Percentiles rank a stretch among this genome's conserved stretches.
Evolutionary conservation across 108 stramenopile genomes (phyloP).

Genomic region (Skeletonema costatum): DNA sequence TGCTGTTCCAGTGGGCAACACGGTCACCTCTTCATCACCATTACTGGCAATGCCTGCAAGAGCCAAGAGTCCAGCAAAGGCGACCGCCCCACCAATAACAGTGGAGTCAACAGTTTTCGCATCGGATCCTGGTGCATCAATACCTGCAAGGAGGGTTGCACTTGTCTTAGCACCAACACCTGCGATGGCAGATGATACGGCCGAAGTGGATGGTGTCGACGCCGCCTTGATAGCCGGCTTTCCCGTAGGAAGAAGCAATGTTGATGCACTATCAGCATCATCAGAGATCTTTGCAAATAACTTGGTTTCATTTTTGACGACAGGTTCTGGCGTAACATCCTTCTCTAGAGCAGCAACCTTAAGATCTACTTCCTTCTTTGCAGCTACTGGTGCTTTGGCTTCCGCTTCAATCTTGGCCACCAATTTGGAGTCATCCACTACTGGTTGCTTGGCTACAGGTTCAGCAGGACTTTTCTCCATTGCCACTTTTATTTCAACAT

Average conservation of each 20-base stretch:
- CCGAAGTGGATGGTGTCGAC: not conserved
- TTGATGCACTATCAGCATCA: not conserved
- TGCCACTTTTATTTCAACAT: not conserved
- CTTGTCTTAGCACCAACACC: not conserved
- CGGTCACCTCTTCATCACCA: not conserved
- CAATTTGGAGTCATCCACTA: not conserved
- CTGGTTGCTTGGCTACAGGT: not conserved
- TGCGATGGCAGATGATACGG: not conserved
- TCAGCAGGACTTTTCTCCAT: not conserved
- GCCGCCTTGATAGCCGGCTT: not conserved
- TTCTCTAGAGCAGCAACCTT: not conserved
- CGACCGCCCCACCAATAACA: not conserved
- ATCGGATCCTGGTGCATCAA: not conserved
- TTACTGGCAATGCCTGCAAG: not conserved
- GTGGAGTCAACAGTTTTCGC: not conserved
- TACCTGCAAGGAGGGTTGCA: not conserved
- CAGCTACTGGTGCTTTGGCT: not conserved
- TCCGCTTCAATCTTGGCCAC: not conserved
- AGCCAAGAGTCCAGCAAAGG: not conserved
- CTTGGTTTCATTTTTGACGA: not conserved
- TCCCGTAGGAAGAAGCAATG: not conserved
- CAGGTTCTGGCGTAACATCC: not conserved
- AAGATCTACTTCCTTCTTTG: not conserved
- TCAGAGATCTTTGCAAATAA: not conserved
- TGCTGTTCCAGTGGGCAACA: not conserved